Conservation (phyloP, 805 yeast species). For the Peterozyma toletana region DNA sequence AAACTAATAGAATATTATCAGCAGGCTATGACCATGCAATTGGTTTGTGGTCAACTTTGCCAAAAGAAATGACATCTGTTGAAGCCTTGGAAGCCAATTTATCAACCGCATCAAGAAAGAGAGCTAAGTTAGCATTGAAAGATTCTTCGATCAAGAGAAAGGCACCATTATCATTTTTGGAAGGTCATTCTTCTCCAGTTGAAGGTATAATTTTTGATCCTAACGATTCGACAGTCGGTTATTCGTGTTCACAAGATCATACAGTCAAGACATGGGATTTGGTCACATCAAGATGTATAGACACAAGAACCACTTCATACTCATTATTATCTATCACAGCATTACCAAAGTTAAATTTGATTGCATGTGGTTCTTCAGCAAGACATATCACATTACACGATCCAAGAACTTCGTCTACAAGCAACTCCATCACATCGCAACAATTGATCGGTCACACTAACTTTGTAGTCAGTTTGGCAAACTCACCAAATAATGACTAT, state of each 20-base stretch:
- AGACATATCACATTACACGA: slow-evolving; percentile 93
- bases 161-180: slow-evolving; percentile 72
- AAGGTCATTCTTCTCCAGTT: slow-evolving; percentile 82
- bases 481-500: slow-evolving; percentile 71
- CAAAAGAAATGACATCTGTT: slow-evolving; percentile 71
- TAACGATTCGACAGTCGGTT: slow-evolving; percentile 72
- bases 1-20: slow-evolving; percentile 62
- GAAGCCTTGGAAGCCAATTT: slow-evolving; percentile 34
- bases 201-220: slow-evolving; percentile 74
- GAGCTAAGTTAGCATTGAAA: slow-evolving; percentile 74
- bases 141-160: slow-evolving; percentile 74
- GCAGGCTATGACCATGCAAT: slow-evolving; percentile 77
- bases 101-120: slow-evolving; percentile 80
- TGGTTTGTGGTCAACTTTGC: slow-evolving; percentile 83
- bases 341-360: slow-evolving; percentile 57
- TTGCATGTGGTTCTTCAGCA: slow-evolving; percentile 96
- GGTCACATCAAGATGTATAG: slow-evolving; percentile 77
- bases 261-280: slow-evolving; percentile 95
- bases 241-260: slow-evolving; percentile 95
- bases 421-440: slow-evolving; percentile 49
- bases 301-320: slow-evolving; percentile 80
- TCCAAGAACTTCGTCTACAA: slow-evolving; percentile 62
- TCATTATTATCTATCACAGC: slow-evolving; percentile 72
- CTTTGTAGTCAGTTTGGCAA: slow-evolving; percentile 75
- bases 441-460: slow-evolving; percentile 87